Percentiles rank a stretch among this genome's conserved stretches.
phyloP scores from a whole-genome alignment of 768 basidiomycete genomes.

The Chalciporus sphaerocephalus region DNA sequence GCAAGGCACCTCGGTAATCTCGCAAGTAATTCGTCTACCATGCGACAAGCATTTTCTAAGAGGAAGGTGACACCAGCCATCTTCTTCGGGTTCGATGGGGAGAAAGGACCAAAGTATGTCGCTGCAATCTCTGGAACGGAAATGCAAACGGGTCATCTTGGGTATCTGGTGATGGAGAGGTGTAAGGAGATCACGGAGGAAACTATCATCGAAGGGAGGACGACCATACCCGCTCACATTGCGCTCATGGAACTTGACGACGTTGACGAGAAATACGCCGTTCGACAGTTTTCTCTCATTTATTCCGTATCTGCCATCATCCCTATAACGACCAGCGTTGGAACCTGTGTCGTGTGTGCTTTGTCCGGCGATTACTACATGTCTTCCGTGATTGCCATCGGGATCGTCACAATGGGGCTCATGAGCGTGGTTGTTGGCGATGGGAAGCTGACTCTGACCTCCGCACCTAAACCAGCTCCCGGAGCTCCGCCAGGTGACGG shows the following conservation, averaged over 20 bases:
- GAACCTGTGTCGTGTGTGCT: slow-evolving; percentile 20
- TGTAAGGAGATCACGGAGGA: slow-evolving; percentile 3
- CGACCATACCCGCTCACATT: slow-evolving; percentile 14
- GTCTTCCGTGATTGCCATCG: slow-evolving; percentile 30
- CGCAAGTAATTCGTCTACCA: not conserved
- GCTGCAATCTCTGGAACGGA: slow-evolving; percentile 24
- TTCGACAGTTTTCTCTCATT: slow-evolving; percentile 4
- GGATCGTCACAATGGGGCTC: slow-evolving; percentile 28
- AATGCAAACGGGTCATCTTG: slow-evolving; percentile 21
- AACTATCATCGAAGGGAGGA: slow-evolving; percentile 26
- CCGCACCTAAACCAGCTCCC: slow-evolving; percentile 11
- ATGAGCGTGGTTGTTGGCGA: slow-evolving; percentile 25
- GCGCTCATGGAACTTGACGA: slow-evolving; percentile 12
- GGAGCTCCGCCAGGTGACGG: slow-evolving; percentile 25
- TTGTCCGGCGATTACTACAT: slow-evolving; percentile 29
- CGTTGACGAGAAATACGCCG: slow-evolving; percentile 4
- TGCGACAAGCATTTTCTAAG: not conserved
- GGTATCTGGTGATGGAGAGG: slow-evolving; percentile 17
- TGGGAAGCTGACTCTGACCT: slow-evolving; percentile 19
- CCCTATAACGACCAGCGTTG: slow-evolving; percentile 22
- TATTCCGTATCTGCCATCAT: slow-evolving; percentile 12
- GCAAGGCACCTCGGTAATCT: slow-evolving; percentile 26
- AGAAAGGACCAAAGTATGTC: slow-evolving; percentile 26
- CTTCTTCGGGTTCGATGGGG: slow-evolving; percentile 27
- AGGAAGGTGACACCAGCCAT: slow-evolving; percentile 5